Evolutionary conservation across 805 yeast species (phyloP), one percentile per base, ranked within the genome.

Genomic region (Ogataea degrootiae): DNA sequence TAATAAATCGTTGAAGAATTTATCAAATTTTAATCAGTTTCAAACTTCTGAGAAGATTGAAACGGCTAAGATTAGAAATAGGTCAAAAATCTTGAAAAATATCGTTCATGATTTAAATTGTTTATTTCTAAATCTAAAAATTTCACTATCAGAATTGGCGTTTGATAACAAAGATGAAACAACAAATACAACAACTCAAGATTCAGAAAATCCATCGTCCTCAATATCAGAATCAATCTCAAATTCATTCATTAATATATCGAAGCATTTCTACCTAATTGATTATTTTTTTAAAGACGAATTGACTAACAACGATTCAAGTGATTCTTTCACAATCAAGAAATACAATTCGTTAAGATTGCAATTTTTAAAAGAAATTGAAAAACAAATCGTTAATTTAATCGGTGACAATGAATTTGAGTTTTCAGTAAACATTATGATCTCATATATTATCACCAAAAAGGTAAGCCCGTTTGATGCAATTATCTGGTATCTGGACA

Each of bases 391-490:
- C 3, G 21, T 47, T 3, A 37, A 44, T 8, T 37, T 63, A 12
- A 38, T 53, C 12, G 55, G 53, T 8, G 70, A 67, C 40, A 54
- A 60, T 19, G 69, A 66, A 42, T 53, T 55, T 36, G 70, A 67
- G 19, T 57, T 53, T 39, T 48, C 58, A 2, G 22, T 62, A 11
- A 57, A 60, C 43, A 35, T 67, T 4, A 39, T 60, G 15, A 47
- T 54, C 3, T 55, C 70, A 12, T 57, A 56, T 39, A 46, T 59
- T 14, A 50, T 66, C 3, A 35, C 59, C 7, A 54, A 54, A 5
- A 36, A 48, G 29, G 15, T 37, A 2, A 22, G 56, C 1, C 61
- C 66, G 4, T 22, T 48, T 4, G 57, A 59, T 3, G 50, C 65
- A 2, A 36, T 67, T 2, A 39, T 47, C 6, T 57, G 60, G 58